These are phyloP conservation scores for Ogataea paraovalis DNA, from an alignment of 805 yeast genomes.

Conservation along the genomic window DNA sequence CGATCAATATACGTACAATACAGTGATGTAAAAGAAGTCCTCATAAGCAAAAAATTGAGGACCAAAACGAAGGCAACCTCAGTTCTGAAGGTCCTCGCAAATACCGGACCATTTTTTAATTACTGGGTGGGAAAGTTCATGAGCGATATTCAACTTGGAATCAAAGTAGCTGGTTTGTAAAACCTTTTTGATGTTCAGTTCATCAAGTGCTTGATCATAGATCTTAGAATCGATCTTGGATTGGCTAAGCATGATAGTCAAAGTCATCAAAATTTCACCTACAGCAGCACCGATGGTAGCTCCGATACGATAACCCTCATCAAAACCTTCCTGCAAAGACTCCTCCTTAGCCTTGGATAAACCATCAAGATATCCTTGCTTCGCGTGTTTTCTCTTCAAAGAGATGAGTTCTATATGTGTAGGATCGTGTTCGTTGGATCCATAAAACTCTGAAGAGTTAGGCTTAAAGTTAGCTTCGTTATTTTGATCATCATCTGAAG, in stretches of 20 bases:
- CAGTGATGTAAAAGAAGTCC: not conserved
- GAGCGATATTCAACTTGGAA: slow-evolving; percentile 37
- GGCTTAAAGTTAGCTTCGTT: slow-evolving; percentile 25
- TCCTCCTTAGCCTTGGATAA: slow-evolving; percentile 61
- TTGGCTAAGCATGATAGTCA: slow-evolving; percentile 17
- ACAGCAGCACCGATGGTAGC: slow-evolving; percentile 61
- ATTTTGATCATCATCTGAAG: slow-evolving; percentile 27
- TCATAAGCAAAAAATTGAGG: not conserved
- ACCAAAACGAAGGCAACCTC: not conserved
- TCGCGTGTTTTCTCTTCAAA: slow-evolving; percentile 58
- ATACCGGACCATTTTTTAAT: slow-evolving; percentile 24
- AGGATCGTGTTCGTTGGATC: slow-evolving; percentile 26
- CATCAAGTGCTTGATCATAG: slow-evolving; percentile 40
- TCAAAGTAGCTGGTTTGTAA: slow-evolving; percentile 54
- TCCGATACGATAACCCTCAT: slow-evolving; percentile 73
- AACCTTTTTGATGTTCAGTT: slow-evolving; percentile 56
- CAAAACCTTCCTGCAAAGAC: slow-evolving; percentile 76
- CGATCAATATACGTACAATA: not conserved
- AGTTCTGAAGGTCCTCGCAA: slow-evolving; percentile 8
- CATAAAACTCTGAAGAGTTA: slow-evolving; percentile 34
- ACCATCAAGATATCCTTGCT: slow-evolving; percentile 85
- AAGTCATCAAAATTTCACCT: slow-evolving; percentile 59
- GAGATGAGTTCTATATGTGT: slow-evolving; percentile 30
- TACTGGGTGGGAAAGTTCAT: slow-evolving; percentile 28
- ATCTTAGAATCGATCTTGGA: slow-evolving; percentile 5